phyloP scores from a whole-genome alignment of 2,329 filamentous ascomycete genomes.

The Beauveria rudraprayagi region DNA sequence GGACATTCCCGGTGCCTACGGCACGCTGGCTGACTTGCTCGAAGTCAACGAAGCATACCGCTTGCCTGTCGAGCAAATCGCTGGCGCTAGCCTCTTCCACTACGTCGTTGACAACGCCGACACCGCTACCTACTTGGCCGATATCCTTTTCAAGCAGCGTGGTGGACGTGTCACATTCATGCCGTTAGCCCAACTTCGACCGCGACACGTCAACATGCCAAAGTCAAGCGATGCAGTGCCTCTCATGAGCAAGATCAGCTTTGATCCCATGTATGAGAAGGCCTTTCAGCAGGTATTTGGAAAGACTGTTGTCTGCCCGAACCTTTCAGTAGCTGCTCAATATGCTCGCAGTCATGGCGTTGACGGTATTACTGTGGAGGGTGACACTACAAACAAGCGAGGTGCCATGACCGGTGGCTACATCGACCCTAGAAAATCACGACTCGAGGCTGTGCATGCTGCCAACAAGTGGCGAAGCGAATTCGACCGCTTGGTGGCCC shows the following conservation, averaged over 20 bases:
- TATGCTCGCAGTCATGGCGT: constrained; percentile 89
- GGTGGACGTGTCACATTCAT: constrained; percentile 91
- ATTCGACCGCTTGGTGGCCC: constrained; percentile 57
- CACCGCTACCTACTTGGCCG: constrained; percentile 74
- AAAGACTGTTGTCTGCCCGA: constrained; percentile 89
- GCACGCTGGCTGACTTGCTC: constrained; percentile 87
- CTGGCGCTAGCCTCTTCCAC: constrained; percentile 87
- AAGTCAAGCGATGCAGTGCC: constrained; percentile 81
- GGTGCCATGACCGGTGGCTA: constrained; percentile 94
- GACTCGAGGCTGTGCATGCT: constrained; percentile 73
- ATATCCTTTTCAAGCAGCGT: constrained; percentile 68
- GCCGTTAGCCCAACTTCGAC: constrained; percentile 74
- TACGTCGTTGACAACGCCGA: constrained; percentile 90
- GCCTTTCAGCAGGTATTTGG: constrained; percentile 95
- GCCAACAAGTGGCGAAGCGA: constrained; percentile 68
- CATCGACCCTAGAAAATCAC: constrained; percentile 77
- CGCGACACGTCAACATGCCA: constrained; percentile 66
- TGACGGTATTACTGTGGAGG: constrained; percentile 88
- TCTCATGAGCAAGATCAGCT: constrained; percentile 76
- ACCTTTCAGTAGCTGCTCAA: constrained; percentile 76
- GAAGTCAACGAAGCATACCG: constrained; percentile 78
- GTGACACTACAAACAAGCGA: constrained; percentile 89
- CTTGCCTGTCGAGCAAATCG: constrained; percentile 85
- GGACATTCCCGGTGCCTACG: constrained; percentile 79
- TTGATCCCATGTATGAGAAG: constrained; percentile 66